Evolutionary conservation across 2,329 filamentous ascomycete genomes (phyloP).

Genomic region (Hirsutella thompsonii): DNA sequence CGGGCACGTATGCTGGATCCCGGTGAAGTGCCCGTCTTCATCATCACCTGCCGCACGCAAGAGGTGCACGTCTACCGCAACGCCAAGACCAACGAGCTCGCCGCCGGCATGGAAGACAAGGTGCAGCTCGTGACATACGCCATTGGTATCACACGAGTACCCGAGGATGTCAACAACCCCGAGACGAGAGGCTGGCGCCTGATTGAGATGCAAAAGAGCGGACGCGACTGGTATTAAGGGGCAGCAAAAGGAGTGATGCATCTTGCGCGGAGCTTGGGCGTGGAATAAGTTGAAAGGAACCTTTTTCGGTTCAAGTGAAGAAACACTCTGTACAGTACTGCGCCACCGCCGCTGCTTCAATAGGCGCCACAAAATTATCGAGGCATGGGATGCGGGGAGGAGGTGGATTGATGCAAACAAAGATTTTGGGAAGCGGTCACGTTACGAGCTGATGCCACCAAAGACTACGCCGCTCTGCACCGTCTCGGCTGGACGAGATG

Average conservation of each 20-base stretch:
- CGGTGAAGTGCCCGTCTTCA: constrained; percentile 86
- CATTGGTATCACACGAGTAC: constrained; percentile 85
- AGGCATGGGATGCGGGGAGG: constrained; percentile 2
- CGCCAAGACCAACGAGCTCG: constrained; percentile 75
- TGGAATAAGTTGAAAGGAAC: background rate
- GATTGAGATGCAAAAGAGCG: constrained; percentile 98
- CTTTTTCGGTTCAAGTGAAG: background rate
- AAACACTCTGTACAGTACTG: background rate
- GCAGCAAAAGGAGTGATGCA: background rate
- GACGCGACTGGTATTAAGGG: constrained; percentile 62
- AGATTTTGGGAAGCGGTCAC: constrained; percentile 7
- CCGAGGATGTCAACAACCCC: constrained; percentile 92
- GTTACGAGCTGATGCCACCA: constrained; percentile 12
- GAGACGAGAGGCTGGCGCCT: constrained; percentile 95
- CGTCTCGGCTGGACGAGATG: constrained; percentile 9
- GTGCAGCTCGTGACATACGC: constrained; percentile 97
- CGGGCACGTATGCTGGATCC: constrained; percentile 71
- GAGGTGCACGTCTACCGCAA: constrained; percentile 97
- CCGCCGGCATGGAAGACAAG: constrained; percentile 96
- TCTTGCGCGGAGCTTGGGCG: background rate
- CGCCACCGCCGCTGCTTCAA: background rate
- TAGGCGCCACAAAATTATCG: background rate
- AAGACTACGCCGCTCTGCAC: constrained; percentile 20
- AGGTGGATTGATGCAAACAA: constrained; percentile 6
- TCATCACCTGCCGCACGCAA: constrained; percentile 91